Percentiles rank a stretch among this genome's conserved stretches.
Evolutionary conservation across 2,329 filamentous ascomycete genomes (phyloP).

Genomic region (Monosporascus sp.): DNA sequence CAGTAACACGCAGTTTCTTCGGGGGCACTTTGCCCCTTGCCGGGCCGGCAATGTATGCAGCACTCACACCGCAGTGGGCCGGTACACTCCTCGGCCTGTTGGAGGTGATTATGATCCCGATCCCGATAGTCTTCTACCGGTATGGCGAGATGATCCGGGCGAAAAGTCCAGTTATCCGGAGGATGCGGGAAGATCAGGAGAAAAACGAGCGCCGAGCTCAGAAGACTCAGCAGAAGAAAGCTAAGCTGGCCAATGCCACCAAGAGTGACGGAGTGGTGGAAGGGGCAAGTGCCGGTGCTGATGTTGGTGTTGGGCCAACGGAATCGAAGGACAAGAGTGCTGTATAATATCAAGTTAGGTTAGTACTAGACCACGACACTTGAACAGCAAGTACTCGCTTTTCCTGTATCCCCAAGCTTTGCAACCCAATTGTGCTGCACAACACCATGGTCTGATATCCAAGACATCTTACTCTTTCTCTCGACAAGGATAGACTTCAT

Average conservation of each 20-base stretch:
- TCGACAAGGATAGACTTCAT: no score
- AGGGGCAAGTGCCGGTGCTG: constrained; percentile 1
- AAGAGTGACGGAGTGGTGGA: neutral
- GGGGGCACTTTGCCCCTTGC: constrained; percentile 77
- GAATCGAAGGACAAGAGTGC: constrained; percentile 3
- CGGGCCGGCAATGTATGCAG: constrained; percentile 64
- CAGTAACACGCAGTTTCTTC: constrained; percentile 64
- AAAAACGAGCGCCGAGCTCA: constrained; percentile 29
- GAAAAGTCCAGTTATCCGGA: constrained; percentile 42
- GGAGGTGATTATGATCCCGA: constrained; percentile 69
- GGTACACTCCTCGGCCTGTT: constrained; percentile 70
- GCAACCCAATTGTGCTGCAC: no score
- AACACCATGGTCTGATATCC: no score
- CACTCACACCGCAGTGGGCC: constrained; percentile 70
- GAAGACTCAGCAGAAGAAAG: constrained; percentile 21
- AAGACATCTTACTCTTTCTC: no score
- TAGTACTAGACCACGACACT: neutral
- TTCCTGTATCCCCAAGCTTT: no score
- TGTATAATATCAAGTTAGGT: neutral
- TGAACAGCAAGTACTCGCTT: no score
- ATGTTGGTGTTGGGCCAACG: neutral
- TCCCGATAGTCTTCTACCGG: constrained; percentile 72
- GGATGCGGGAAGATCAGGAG: constrained; percentile 40
- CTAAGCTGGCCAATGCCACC: constrained; percentile 4
- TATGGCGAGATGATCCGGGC: constrained; percentile 50